Conservation (phyloP, 2,329 filamentous ascomycete genomes). For the Moelleriella libera region DNA sequence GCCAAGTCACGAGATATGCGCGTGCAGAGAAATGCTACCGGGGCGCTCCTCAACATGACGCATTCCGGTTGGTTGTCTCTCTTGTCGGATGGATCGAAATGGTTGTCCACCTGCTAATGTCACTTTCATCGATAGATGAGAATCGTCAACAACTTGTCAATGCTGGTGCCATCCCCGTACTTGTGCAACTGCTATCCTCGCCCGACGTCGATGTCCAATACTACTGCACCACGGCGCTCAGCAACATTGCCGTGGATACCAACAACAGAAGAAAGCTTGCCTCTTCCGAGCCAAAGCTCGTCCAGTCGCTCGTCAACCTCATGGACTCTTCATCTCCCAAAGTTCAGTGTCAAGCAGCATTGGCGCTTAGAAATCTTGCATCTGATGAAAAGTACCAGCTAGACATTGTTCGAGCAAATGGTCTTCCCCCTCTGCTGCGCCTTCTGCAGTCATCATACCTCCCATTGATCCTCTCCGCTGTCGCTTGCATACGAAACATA, state of each 20-base stretch:
- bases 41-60: slow-evolving; percentile 95
- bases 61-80: slow-evolving; percentile 56
- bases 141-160: slow-evolving; percentile 96
- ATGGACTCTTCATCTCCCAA: slow-evolving; percentile 98
- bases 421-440: slow-evolving; percentile 71
- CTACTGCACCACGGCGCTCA: slow-evolving; percentile 95
- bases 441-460: slow-evolving; percentile 92
- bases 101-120: neutral
- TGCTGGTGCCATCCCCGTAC: slow-evolving; percentile 91
- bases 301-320: slow-evolving; percentile 84
- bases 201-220: slow-evolving; percentile 96
- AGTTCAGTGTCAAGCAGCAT: slow-evolving; percentile 91
- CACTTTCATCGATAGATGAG: slow-evolving; percentile 50
- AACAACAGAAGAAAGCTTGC: slow-evolving; percentile 84
- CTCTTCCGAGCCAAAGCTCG: slow-evolving; percentile 77
- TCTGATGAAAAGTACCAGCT: slow-evolving; percentile 98
- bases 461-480: slow-evolving; percentile 87
- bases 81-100: neutral
- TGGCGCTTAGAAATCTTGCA: slow-evolving; percentile 86
- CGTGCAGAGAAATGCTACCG: slow-evolving; percentile 93
- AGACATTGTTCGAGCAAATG: slow-evolving; percentile 84
- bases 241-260: slow-evolving; percentile 93
- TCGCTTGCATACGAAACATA: slow-evolving; percentile 97
- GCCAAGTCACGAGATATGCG: slow-evolving; percentile 98
- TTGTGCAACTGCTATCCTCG: slow-evolving; percentile 88